Percentiles rank a stretch among this genome's conserved stretches.
phyloP scores from a whole-genome alignment of 2,329 filamentous ascomycete species.

The Rugonectria rugulosa region DNA sequence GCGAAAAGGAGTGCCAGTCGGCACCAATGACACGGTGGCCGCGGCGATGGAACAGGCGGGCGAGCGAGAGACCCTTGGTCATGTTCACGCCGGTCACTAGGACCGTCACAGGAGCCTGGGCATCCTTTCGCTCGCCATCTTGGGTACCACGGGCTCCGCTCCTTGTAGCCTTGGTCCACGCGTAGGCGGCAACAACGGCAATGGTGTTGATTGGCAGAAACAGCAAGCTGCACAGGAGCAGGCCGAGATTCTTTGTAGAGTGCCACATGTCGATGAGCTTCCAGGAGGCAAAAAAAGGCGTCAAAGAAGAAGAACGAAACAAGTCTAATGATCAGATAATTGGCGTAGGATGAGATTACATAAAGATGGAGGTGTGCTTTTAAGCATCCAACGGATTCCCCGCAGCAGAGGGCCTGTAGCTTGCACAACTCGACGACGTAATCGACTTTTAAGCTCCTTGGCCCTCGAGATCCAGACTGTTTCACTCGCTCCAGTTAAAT shows the following conservation, averaged over 20 bases:
- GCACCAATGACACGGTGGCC: slow-evolving; percentile 77
- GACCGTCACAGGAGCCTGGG: slow-evolving; percentile 52
- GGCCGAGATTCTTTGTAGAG: slow-evolving; percentile 33
- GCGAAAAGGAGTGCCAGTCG: slow-evolving; percentile 63
- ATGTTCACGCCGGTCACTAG: slow-evolving; percentile 78
- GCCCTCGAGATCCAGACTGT: no score
- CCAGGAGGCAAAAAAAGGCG: neutral
- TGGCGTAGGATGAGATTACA: no score
- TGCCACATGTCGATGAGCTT: slow-evolving; percentile 18
- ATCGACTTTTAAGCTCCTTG: neutral
- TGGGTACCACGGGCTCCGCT: neutral
- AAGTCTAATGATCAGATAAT: neutral
- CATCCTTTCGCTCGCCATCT: neutral
- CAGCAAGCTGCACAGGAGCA: slow-evolving; percentile 41
- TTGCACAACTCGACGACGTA: neutral
- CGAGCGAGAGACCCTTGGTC: slow-evolving; percentile 72
- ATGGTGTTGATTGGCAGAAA: slow-evolving; percentile 59
- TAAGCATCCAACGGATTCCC: neutral
- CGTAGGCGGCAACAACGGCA: slow-evolving; percentile 45
- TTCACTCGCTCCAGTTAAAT: no score
- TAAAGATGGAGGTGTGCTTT: neutral
- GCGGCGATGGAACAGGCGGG: slow-evolving; percentile 68
- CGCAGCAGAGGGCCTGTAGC: neutral
- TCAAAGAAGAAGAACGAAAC: neutral
- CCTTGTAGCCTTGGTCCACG: slow-evolving; percentile 4